Base-by-base conservation (phyloP, 768 basidiomycete genomes). In the Leccinum aurantiacum region DNA sequence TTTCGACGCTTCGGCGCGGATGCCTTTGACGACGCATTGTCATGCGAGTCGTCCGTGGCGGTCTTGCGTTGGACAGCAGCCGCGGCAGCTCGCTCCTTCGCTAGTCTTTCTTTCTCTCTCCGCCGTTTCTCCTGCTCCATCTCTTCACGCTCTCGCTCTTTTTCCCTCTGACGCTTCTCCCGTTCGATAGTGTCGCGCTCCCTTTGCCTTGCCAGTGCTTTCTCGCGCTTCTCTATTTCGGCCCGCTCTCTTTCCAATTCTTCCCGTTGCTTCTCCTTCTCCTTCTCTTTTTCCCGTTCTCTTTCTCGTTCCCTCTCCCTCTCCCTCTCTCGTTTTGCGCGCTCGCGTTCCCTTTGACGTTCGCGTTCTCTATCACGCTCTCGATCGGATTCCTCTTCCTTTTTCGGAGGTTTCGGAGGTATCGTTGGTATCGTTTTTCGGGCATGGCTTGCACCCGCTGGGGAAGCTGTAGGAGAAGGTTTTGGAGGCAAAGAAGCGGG, bases 1-100 rank as follows among this genome's bases (percentile, higher is more conserved):
- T 75, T 84, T 51, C 79, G 78, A 60, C 76, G 77, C 67, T 85
- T 84, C 15, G 66, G 61, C 4, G 65, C 46, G 35, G 68, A 54
- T 1, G 41, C 50, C 44, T 62, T 67, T 35, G 55, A 27, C 7
- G 63, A 55, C 0, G 65, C 13, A 29, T 62, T 69, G 38, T 76
- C 77, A 4, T 67, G 57, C 8, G 22, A 60, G 33, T 76, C 74
- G 31, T 58, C 41, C 29, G 77, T 76, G 9, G 59, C 60, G 50
- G 75, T 74, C 65, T 79, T 83, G 27, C 82, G 78, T 65, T 82
- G 83, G 31, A 54, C 17, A 59, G 62, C 37, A 64, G 48, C 27
- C 29, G 19, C 22, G 8, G 60, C 8, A 48, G 59, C 66, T 57
- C 58, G 69, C 54, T 71, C 70, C 52, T 71, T 68, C 17, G 60